Conservation (phyloP, 257 asterid species). For the Coffea eugenioides region DNA sequence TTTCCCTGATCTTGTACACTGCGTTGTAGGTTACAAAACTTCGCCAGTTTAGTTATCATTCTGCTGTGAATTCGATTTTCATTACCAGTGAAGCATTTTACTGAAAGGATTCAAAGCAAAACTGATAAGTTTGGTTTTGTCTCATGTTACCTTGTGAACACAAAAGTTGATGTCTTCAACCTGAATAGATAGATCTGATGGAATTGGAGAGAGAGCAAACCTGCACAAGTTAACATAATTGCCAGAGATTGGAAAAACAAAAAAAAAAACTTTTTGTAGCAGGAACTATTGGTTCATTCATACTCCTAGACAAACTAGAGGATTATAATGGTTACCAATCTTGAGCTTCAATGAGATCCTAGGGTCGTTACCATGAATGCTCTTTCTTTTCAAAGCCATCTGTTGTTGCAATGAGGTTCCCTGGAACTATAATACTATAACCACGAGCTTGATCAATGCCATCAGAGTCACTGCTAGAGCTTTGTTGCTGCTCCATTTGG, state of each 20-base stretch:
- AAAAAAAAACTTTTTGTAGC: too few relatives aligned
- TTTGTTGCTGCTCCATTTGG: conserved; percentile 30
- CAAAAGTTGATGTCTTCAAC: conserved; percentile 73
- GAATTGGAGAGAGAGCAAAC: conserved; percentile 63
- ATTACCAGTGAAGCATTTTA: not conserved
- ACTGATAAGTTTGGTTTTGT: not conserved
- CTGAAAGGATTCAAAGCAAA: not conserved
- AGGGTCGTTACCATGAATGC: conserved; percentile 61
- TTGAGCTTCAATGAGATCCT: conserved; percentile 1
- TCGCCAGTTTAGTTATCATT: not conserved
- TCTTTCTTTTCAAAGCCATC: conserved; percentile 66
- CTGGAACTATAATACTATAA: conserved; percentile 41
- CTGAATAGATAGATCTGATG: conserved; percentile 71
- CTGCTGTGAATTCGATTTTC: not conserved
- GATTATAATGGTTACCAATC: conserved; percentile 14
- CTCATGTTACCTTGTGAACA: conserved; percentile 65
- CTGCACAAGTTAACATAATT: conserved; percentile 33
- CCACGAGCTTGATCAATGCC: conserved; percentile 22
- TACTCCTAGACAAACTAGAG: not conserved
- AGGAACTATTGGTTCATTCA: not conserved
- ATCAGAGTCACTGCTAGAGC: conserved; percentile 29
- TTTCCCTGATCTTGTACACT: not conserved
- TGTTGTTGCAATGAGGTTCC: conserved; percentile 22
- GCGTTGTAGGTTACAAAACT: not conserved
- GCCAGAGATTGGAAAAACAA: not conserved